phyloP scores from a whole-genome alignment of 306 rosid species.

The Prunus fruticosa region DNA sequence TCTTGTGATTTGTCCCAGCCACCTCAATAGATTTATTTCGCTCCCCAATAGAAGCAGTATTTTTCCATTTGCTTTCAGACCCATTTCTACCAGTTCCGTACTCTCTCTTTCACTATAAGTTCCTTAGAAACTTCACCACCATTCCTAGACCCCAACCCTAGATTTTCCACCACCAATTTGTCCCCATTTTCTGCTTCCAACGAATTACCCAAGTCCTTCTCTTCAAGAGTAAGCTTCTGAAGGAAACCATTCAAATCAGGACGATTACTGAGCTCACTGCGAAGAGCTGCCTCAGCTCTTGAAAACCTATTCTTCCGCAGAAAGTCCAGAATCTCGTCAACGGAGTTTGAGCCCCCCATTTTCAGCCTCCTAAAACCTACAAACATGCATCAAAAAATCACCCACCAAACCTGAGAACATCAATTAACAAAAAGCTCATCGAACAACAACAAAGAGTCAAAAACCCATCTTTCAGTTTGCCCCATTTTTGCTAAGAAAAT shows the following conservation, averaged over 20 bases:
- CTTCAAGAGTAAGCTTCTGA: slow-evolving; percentile 69
- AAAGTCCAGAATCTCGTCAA: slow-evolving; percentile 83
- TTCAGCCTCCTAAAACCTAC: slow-evolving; percentile 50
- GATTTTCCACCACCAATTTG: slow-evolving; percentile 50
- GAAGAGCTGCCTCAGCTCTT: slow-evolving; percentile 90
- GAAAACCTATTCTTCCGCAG: slow-evolving; percentile 72
- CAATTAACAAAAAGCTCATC: slow-evolving; percentile 30
- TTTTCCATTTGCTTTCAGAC: slow-evolving; percentile 67
- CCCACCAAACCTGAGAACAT: slow-evolving; percentile 23
- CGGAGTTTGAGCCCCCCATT: slow-evolving; percentile 77
- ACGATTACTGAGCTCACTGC: slow-evolving; percentile 66
- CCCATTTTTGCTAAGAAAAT: slow-evolving; percentile 12
- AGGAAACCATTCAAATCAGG: slow-evolving; percentile 71
- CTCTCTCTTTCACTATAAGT: slow-evolving; percentile 86
- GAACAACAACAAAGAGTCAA: slow-evolving; percentile 5
- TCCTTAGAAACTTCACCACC: slow-evolving; percentile 67
- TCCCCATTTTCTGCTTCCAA: slow-evolving; percentile 53
- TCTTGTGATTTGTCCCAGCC: slow-evolving; percentile 57
- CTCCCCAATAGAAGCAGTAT: slow-evolving; percentile 49
- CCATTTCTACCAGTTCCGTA: slow-evolving; percentile 68
- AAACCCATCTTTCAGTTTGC: slow-evolving; percentile 12
- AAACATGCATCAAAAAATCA: slow-evolving; percentile 21
- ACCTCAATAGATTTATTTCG: slow-evolving; percentile 56
- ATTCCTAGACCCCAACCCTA: slow-evolving; percentile 36
- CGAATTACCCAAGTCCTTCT: slow-evolving; percentile 37